Evolutionary conservation across 2,329 filamentous ascomycete genomes (phyloP), one percentile per base, ranked within the genome.

Genomic region (Lanzia echinophila): DNA sequence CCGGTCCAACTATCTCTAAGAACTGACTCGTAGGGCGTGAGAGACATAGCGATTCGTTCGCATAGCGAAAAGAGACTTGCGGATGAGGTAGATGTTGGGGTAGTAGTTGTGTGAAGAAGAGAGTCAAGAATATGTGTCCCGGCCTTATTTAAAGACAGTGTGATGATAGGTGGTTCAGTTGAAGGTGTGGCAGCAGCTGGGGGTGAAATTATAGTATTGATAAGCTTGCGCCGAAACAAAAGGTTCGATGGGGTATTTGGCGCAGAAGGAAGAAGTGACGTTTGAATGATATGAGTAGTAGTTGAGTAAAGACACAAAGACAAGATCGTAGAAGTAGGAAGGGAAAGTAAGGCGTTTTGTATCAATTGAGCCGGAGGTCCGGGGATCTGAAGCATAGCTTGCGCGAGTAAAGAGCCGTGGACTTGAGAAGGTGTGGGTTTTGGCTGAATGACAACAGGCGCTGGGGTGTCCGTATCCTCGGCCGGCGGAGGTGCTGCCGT

Each of bases 391-490:
- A 97, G 81, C 74, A 99, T 86, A 3, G 87, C 74, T 58, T 94
- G 85, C 8, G 88, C 84, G 28, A 99, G 79, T 45, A 96, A 78
- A 19, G 88, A 90, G 56, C 87, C 89, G 72, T 99, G 91, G 67
- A 89, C 70, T 76, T 89, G 82, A 72, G 81, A 62, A 60, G 72
- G 34, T 70, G 67, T 50, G 65, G 53, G 28, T 73, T 70, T 38
- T 66, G 63, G 46, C 5, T 47, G 17, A 12, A 53, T 31, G 24
- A 52, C 24, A 70, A 68, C 58, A 70, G 69, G 47, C 8, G 39
- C 19, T 8, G 39, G 41, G 6, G 33, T 28, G 10, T 19, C 47
- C 20, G 34, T 43, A 67, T 56, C 28, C 66, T 64, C 31, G 60
- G 61, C 39, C 66, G 60, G 22, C 60, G 56, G 48, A 57, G 55